A percentile compares a stretch with the other conserved stretches of the same genome.
Evolutionary conservation across 1,284 basidiomycete species (phyloP).

Genomic region (Inonotus obliquus): DNA sequence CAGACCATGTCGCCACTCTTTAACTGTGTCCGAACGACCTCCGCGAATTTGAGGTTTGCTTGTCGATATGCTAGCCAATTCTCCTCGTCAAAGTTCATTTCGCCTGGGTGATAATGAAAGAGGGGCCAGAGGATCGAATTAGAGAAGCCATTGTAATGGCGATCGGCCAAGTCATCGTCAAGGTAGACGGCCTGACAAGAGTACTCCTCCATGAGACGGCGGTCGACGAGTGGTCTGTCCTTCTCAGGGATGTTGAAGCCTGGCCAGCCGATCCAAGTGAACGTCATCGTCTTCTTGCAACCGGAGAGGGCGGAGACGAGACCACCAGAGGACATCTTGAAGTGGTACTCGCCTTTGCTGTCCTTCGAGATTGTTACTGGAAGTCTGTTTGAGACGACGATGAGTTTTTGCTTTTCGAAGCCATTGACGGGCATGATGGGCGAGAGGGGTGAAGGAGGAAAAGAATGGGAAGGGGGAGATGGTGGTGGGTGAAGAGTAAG

Average conservation of each 20-base stretch:
- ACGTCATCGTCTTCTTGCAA: constrained; percentile 94
- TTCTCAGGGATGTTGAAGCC: constrained; percentile 87
- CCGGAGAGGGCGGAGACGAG: constrained; percentile 92
- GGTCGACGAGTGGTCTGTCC: constrained; percentile 83
- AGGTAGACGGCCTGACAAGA: constrained; percentile 98
- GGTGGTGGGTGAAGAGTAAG: constrained; percentile 20
- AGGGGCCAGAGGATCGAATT: constrained; percentile 99
- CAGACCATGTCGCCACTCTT: constrained; percentile 91
- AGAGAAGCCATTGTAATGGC: constrained; percentile 98
- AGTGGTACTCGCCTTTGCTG: constrained; percentile 84
- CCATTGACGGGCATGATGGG: constrained; percentile 1
- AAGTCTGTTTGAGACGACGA: constrained; percentile 94
- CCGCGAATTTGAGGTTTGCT: constrained; percentile 93
- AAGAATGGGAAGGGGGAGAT: constrained; percentile 22
- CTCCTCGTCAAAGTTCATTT: constrained; percentile 99
- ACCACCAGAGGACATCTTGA: constrained; percentile 96
- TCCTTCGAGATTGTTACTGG: constrained; percentile 91
- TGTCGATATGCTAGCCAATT: constrained; percentile 98
- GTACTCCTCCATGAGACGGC: constrained; percentile 89
- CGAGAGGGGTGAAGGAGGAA: background rate
- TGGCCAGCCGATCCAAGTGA: constrained; percentile 95
- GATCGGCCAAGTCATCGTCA: constrained; percentile 94
- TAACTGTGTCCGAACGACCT: constrained; percentile 77
- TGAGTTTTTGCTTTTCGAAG: constrained; percentile 57
- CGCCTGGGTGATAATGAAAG: constrained; percentile 98